phyloP scores from a whole-genome alignment of 129 eudicot species.

The Lonicera japonica region DNA sequence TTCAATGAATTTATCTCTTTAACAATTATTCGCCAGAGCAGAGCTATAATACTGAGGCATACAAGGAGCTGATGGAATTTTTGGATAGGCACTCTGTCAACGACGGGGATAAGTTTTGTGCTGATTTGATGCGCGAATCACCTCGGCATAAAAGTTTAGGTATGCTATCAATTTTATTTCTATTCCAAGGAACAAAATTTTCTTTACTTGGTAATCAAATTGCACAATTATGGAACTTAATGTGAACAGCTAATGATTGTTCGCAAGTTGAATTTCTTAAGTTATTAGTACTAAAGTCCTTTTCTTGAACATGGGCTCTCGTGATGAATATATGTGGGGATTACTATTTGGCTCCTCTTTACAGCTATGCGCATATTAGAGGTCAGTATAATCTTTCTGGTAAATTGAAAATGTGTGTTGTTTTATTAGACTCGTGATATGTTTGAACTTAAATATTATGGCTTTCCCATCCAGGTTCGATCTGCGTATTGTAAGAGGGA shows the following conservation, averaged over 20 bases:
- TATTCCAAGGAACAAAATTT: neutral
- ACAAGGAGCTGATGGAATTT: slow-evolving; percentile 69
- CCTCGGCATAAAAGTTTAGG: slow-evolving; percentile 70
- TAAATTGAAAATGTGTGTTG: slow-evolving; percentile 1
- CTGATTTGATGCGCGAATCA: slow-evolving; percentile 84
- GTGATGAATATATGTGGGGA: slow-evolving; percentile 17
- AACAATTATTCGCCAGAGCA: slow-evolving; percentile 51
- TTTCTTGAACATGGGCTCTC: neutral
- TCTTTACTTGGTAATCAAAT: too few species aligned
- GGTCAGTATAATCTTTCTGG: slow-evolving; percentile 31
- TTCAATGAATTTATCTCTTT: slow-evolving; percentile 8
- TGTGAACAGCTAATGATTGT: too few species aligned
- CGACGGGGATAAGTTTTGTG: slow-evolving; percentile 88
- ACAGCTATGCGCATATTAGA: slow-evolving; percentile 86
- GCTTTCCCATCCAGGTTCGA: slow-evolving; percentile 56
- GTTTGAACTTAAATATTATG: slow-evolving; percentile 1
- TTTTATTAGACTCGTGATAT: neutral
- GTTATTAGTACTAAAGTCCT: too few species aligned
- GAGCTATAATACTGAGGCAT: slow-evolving; percentile 86
- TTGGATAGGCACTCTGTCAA: slow-evolving; percentile 57
- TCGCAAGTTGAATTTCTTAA: too few species aligned
- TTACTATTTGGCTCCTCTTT: slow-evolving; percentile 20
- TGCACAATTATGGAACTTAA: too few species aligned
- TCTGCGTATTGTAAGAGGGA: slow-evolving; percentile 88
- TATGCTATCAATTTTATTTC: slow-evolving; percentile 11